Conservation (phyloP, 2,329 filamentous ascomycete genomes). For the Monilinia fructigena region DNA sequence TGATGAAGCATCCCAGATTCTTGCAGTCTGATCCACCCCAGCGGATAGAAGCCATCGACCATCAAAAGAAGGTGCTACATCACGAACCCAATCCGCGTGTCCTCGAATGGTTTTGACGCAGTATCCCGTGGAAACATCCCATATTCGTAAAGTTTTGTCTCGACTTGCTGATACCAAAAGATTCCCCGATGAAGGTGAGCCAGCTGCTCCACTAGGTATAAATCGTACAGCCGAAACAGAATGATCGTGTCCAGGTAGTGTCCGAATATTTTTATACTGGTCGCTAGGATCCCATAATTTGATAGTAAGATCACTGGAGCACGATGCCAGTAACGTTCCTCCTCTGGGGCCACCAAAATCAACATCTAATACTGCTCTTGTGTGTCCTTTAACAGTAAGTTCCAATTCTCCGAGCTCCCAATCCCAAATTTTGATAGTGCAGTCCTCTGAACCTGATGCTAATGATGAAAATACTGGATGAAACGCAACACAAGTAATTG, state of each 20-base stretch:
- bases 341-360: constrained; percentile 86
- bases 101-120: constrained; percentile 87
- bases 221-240: constrained; percentile 87
- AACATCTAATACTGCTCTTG: constrained; percentile 80
- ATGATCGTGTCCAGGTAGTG: constrained; percentile 87
- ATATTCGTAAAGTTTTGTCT: constrained; percentile 81
- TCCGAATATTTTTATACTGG: constrained; percentile 93
- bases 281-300: constrained; percentile 92
- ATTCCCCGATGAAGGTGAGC: constrained; percentile 76
- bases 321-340: constrained; percentile 67
- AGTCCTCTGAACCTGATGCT: constrained; percentile 87
- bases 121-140: constrained; percentile 91
- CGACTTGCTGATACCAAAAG: constrained; percentile 82
- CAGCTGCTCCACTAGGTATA: constrained; percentile 77
- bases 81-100: constrained; percentile 87
- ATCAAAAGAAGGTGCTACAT: constrained; percentile 78
- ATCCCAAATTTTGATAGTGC: constrained; percentile 95
- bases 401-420: constrained; percentile 93
- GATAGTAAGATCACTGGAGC: constrained; percentile 83
- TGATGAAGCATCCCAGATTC: constrained; percentile 78
- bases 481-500: constrained; percentile 86
- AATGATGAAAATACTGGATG: constrained; percentile 89
- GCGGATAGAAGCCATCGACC: constrained; percentile 80
- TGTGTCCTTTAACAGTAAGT: constrained; percentile 87
- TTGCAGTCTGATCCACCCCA: constrained; percentile 76